Base-by-base conservation (phyloP, 2,329 filamentous ascomycete genomes). In the Neonectria coccinea region DNA sequence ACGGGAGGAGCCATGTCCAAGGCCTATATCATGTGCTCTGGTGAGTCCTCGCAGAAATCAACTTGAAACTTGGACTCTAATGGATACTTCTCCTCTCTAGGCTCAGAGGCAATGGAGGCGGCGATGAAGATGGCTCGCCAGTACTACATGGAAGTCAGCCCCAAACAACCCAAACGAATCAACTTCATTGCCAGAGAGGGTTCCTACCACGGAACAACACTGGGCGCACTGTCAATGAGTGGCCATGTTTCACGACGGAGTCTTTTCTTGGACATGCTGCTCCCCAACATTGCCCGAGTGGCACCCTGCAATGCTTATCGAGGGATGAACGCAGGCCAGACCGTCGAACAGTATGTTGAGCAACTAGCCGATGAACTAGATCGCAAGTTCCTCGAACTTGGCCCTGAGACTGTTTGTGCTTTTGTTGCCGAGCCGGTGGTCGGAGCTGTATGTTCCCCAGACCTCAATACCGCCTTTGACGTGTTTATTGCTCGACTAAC, bases 371-470 rank as follows among this genome's bases (percentile, higher is more conserved):
- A 83, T 16, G 90, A 93, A 75, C 79, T 94, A 3, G 90, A 92
- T 25, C 80, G 79, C 5, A 88, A 91, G 69, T 92, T 93, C 69
- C 81, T 86, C 69, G 79, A 84, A 8, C 73, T 92, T 1, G 91
- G 90, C 0, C 85, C 90, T 0, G 82, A 88, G 0, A 90, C 82
- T 0, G 90, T 93, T 1, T 90, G 87, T 63, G 91, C 89, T 2
- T 92, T 93, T 72, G 84, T 93, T 33, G 88, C 88, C 1, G 91
- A 94, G 76, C 89, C 91, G 0, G 83, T 93, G 8, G 90, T 91
- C 33, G 91, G 91, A 10, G 89, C 91, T 27, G 89, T 51, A 36
- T 8, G 48, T 51, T 33, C 16, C 9, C 18, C 11, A 31, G 27
- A 39, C 16, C 14, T 16, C 4, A 39, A n/a, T 9, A 36, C 18